Evolutionary conservation across 441 rosid species (phyloP), one percentile per base, ranked within the genome.

Genomic region (Populus hybrid): DNA sequence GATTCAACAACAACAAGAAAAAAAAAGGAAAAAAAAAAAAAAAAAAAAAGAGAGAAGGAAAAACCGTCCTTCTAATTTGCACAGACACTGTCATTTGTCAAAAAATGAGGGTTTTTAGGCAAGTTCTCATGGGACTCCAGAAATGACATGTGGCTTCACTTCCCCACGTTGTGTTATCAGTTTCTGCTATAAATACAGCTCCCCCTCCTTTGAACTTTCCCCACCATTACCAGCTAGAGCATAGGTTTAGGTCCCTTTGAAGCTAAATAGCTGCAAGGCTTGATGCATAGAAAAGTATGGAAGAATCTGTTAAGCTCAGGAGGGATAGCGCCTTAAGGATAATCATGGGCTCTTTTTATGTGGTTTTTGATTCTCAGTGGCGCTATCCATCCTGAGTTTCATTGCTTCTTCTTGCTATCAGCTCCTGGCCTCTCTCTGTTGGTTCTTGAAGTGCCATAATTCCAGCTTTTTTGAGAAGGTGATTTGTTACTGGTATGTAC

Each of bases 331-430:
- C 94, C 98, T 83, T 79, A 50, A 80, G 61, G 45, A 79, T 59
- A 35, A 24, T 36, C 74, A 38, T 23, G 11, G 28, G 28, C 29
- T 66, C 40, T 28, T 28, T 7, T 64, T 61, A 3, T 18, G 16
- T 53, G 38, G 75, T 9, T 24, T 28, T 68, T 45, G 61, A 72
- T 77, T 29, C 3, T 40, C 56, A 9, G 73, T 87, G 80, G 96
- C 97, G 96, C 98, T 93, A 86, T 94, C 98, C 94, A 92, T 94
- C 97, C 97, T 94, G 98, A 94, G 98, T 91, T 94, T 91, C 87
- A 90, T 75, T 74, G 97, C 76, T 89, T 90, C 93, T 88, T 93
- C 88, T 79, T 88, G 84, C 97, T 94, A 75, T 38, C 21, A 50
- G 9, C 6, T 2, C 67, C 56, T 29, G 5, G 4, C 68, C 7